Base-by-base conservation (phyloP, 2,329 filamentous ascomycete genomes). In the Arthroderma uncinatum region DNA sequence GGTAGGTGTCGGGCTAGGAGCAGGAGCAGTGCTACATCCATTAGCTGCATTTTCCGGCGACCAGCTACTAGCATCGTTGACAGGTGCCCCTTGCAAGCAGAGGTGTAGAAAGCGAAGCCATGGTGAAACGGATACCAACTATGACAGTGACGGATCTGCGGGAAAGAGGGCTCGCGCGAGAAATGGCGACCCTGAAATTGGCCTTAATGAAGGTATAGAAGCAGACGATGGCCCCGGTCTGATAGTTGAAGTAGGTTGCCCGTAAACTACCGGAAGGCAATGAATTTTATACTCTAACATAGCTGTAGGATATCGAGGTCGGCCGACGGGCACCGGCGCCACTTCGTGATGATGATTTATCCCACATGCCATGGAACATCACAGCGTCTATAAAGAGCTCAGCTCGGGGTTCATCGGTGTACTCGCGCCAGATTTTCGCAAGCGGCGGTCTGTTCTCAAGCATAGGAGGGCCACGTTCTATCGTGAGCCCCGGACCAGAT, bases 351-450 rank as follows among this genome's bases (percentile, higher is more conserved):
- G 80, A 84, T 55, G 79, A 80, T 28, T 81, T 81, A 23, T 81
- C 79, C 3, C 73, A 78, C n/a, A 82, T 87, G 77, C 84, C 84
- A 9, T 87, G 84, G 84, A 87, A 87, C 61, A 72, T 79, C 47
- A 80, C 76, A 6, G 76, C 79, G 2, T 82, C 80, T 1, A 65
- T 77, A 3, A 74, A 77, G 55, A 78, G 78, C 55, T 83, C 81
- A 47, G 75, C 72, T 25, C 71, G 74, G 23, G 76, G 72, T 10
- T 72, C 69, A 36, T 68, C 68, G 37, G 64, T 64, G 25, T 64
- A 61, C 8, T 66, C 65, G 23, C 61, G 63, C n/a, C 62, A 65
- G 23, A 68, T 67, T 30, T 67, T 69, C 12, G 59, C 68, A 33
- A 50, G 54, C 21, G 55, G 37, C 8, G 58, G 55, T n/a, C 10